phyloP scores from a whole-genome alignment of 129 eudicot species.

The Artemisia annua region DNA sequence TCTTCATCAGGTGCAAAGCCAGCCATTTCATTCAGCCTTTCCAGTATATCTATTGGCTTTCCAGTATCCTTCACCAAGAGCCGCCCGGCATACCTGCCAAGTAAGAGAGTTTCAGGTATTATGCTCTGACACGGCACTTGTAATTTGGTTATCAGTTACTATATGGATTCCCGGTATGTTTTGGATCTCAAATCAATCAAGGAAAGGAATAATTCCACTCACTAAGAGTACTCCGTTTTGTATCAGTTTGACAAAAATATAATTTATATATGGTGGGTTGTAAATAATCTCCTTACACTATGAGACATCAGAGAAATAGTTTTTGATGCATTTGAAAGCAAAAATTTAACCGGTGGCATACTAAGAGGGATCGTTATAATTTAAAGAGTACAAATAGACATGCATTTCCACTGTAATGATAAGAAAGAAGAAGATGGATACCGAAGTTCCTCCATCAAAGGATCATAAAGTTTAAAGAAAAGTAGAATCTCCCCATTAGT shows the following conservation, averaged over 20 bases:
- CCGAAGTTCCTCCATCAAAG: constrained; percentile 69
- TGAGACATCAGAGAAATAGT: too few species aligned
- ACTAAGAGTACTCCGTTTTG: too few species aligned
- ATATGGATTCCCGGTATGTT: too few species aligned
- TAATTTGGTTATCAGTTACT: not conserved
- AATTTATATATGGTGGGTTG: not conserved
- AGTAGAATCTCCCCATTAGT: constrained; percentile 61
- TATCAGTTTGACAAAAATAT: too few species aligned
- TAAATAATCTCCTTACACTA: too few species aligned
- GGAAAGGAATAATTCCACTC: too few species aligned
- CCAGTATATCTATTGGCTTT: constrained; percentile 50
- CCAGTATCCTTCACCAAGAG: constrained; percentile 57
- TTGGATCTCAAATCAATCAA: too few species aligned
- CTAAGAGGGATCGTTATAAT: not conserved
- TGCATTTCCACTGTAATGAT: not conserved
- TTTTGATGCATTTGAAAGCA: not conserved
- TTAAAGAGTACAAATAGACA: not conserved
- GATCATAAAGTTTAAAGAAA: constrained; percentile 70
- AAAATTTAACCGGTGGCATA: not conserved
- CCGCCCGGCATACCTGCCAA: constrained; percentile 61
- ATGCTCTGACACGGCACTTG: not conserved
- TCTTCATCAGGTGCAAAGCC: constrained; percentile 70
- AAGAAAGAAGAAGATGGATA: constrained; percentile 9
- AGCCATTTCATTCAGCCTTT: constrained; percentile 60
- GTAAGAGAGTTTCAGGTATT: not conserved